Evolutionary conservation across 768 basidiomycete species (phyloP).

Genomic region (Mycena vitilis): DNA sequence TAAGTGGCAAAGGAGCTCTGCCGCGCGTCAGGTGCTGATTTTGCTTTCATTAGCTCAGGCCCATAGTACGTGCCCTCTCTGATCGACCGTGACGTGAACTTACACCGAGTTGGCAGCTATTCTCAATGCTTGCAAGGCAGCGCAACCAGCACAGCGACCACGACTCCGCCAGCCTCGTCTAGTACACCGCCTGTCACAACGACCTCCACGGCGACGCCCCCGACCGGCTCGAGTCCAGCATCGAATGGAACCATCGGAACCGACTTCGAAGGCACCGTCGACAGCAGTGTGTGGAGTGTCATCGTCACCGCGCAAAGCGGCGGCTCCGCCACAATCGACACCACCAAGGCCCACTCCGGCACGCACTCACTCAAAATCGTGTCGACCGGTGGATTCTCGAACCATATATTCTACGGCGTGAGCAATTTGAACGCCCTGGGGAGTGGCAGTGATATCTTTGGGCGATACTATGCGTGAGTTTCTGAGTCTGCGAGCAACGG

Average conservation of each 20-base stretch:
- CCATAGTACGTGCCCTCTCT: constrained; percentile 30
- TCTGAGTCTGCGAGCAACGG: constrained; percentile 24
- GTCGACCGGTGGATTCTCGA: constrained; percentile 33
- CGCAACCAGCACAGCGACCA: constrained; percentile 30
- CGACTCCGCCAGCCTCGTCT: constrained; percentile 25
- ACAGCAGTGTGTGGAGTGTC: constrained; percentile 35
- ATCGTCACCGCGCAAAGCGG: constrained; percentile 35
- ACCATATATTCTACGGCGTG: constrained; percentile 36
- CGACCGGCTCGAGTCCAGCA: constrained; percentile 28
- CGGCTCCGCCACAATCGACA: constrained; percentile 37
- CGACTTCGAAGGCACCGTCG: constrained; percentile 35
- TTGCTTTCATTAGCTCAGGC: constrained; percentile 29
- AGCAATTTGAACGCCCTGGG: constrained; percentile 36
- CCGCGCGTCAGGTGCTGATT: constrained; percentile 24
- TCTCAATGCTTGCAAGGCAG: constrained; percentile 36
- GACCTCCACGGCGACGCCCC: constrained; percentile 32
- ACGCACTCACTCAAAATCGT: constrained; percentile 37
- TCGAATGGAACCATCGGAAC: constrained; percentile 34
- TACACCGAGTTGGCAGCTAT: constrained; percentile 32
- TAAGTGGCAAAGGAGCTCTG: constrained; percentile 31
- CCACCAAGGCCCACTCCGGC: constrained; percentile 37
- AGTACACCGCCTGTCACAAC: constrained; percentile 27
- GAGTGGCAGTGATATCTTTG: constrained; percentile 34
- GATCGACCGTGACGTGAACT: constrained; percentile 14
- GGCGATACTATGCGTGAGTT: constrained; percentile 39